These are phyloP conservation scores for Hypoxylon sp. DNA, from an alignment of 2,329 filamentous ascomycete genomes.

Conservation along the genomic window DNA sequence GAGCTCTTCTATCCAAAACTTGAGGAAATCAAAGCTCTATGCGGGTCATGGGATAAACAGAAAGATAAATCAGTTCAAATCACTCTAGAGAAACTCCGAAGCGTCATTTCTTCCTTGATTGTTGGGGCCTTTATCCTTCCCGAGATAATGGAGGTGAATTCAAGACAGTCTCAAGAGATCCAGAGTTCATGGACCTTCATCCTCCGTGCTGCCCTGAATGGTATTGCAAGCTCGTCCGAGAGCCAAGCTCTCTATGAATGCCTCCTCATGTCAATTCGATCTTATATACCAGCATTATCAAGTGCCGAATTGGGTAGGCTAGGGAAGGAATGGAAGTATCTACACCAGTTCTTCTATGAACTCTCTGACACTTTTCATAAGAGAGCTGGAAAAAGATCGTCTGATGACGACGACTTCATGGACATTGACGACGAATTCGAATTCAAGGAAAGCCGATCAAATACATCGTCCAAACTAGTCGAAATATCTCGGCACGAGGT, in stretches of 20 bases:
- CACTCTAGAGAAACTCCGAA: slow-evolving; percentile 67
- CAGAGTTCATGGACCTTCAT: slow-evolving; percentile 61
- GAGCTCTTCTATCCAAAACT: slow-evolving; percentile 69
- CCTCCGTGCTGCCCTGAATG: slow-evolving; percentile 59
- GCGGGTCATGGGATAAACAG: slow-evolving; percentile 63
- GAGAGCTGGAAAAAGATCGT: slow-evolving; percentile 54
- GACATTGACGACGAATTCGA: slow-evolving; percentile 74
- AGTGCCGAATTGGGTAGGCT: slow-evolving; percentile 58
- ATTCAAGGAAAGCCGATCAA: slow-evolving; percentile 68
- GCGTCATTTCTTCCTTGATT: slow-evolving; percentile 65
- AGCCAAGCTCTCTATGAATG: slow-evolving; percentile 62
- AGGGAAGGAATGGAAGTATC: slow-evolving; percentile 56
- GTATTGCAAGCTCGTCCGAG: slow-evolving; percentile 62
- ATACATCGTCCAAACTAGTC: slow-evolving; percentile 55
- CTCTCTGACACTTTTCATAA: slow-evolving; percentile 57
- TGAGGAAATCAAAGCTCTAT: slow-evolving; percentile 64
- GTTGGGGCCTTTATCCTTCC: slow-evolving; percentile 63
- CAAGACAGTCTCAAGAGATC: slow-evolving; percentile 64
- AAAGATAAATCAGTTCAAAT: slow-evolving; percentile 64
- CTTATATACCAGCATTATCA: slow-evolving; percentile 63
- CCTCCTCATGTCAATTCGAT: slow-evolving; percentile 62
- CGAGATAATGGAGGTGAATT: slow-evolving; percentile 63
- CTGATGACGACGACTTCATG: slow-evolving; percentile 48
- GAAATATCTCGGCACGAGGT: slow-evolving; percentile 64
- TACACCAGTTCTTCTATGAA: slow-evolving; percentile 62